These are phyloP conservation scores for Trichoderma gamsii DNA, from an alignment of 495 filamentous ascomycete species.

Conservation along the genomic window DNA sequence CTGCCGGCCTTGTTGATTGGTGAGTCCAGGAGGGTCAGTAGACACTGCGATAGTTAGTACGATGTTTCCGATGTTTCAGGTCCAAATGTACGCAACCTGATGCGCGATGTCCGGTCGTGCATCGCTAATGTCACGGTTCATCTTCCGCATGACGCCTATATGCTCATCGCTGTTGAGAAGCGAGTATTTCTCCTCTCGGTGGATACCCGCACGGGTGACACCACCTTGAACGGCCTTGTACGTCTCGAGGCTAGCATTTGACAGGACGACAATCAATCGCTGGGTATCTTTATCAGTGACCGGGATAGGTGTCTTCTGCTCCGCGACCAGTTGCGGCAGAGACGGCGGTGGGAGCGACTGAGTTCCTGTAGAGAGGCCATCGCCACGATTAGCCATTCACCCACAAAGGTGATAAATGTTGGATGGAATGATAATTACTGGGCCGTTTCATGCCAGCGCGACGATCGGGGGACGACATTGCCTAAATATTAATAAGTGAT, in stretches of 20 bases:
- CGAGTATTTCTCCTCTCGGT: constrained; percentile 87
- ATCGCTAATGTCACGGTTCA: constrained; percentile 97
- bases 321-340: constrained; percentile 84
- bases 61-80: constrained; percentile 33
- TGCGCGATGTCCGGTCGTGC: constrained; percentile 96
- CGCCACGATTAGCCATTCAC: background rate
- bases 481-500: background rate
- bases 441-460: constrained; percentile 13
- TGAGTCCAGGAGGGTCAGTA: constrained; percentile 94
- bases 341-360: constrained; percentile 90
- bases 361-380: constrained; percentile 45
- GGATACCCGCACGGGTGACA: constrained; percentile 53
- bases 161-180: constrained; percentile 98
- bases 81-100: constrained; percentile 58
- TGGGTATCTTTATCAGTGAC: constrained; percentile 81
- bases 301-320: constrained; percentile 82
- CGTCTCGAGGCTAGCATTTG: constrained; percentile 94
- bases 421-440: constrained; percentile 6
- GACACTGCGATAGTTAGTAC: constrained; percentile 61
- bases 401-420: background rate
- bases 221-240: constrained; percentile 78
- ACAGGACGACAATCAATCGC: constrained; percentile 89
- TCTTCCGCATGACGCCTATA: constrained; percentile 97
- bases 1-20: constrained; percentile 97
- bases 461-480: constrained; percentile 15